These are phyloP conservation scores for Xylariaceae sp. DNA, from an alignment of 2,329 filamentous ascomycete species.

Conservation along the genomic window DNA sequence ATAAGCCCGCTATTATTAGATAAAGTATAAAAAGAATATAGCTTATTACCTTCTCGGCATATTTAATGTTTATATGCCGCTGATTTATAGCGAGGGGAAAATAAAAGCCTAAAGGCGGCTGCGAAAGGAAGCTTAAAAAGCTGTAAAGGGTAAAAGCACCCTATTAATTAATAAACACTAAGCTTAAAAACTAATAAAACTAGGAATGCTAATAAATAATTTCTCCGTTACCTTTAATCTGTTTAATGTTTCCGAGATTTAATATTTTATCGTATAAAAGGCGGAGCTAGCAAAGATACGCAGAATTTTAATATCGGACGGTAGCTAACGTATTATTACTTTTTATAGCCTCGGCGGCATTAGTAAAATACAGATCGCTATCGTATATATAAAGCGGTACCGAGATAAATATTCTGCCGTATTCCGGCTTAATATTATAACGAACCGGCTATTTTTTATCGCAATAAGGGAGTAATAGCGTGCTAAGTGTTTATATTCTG, in stretches of 20 bases:
- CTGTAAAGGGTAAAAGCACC: slow-evolving; percentile 5
- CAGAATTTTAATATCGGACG: slow-evolving; percentile 16
- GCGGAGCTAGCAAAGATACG: slow-evolving; percentile 24
- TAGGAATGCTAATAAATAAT: slow-evolving; percentile 15
- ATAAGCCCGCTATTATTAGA: slow-evolving; percentile 9
- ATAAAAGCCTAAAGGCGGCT: slow-evolving; percentile 9
- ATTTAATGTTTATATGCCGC: slow-evolving; percentile 10
- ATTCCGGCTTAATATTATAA: no score
- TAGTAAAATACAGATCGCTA: no score
- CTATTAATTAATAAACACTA: background rate
- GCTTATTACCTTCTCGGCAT: slow-evolving; percentile 11
- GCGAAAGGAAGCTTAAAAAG: slow-evolving; percentile 8
- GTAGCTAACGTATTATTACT: no score
- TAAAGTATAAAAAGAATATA: slow-evolving; percentile 9
- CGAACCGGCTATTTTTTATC: no score
- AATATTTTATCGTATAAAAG: slow-evolving; percentile 25
- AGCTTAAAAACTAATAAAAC: slow-evolving; percentile 8
- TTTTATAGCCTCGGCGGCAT: no score
- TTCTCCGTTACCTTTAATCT: slow-evolving; percentile 24
- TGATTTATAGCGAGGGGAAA: slow-evolving; percentile 9
- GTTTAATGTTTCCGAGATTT: slow-evolving; percentile 16
- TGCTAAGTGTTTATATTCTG: background rate
- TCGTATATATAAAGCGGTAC: no score
- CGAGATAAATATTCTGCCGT: no score
- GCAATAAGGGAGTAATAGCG: no score